These are phyloP conservation scores for Zalaria obscura DNA, from an alignment of 2,329 filamentous ascomycete genomes.

Conservation along the genomic window DNA sequence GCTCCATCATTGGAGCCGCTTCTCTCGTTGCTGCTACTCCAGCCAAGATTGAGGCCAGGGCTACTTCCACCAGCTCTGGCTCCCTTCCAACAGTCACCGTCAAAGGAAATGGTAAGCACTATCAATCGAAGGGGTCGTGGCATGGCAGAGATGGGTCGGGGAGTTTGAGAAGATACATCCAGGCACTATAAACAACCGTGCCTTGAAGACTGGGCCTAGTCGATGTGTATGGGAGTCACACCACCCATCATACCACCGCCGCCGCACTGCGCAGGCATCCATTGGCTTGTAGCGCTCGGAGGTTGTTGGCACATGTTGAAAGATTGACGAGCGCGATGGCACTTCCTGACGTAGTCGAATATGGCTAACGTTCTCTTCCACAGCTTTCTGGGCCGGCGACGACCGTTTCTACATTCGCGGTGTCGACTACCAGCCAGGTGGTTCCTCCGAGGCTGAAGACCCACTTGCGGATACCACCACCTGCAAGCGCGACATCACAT, in stretches of 20 bases:
- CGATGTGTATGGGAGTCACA: too few relatives aligned
- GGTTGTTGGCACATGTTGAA: too few relatives aligned
- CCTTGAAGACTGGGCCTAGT: too few relatives aligned
- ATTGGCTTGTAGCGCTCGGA: too few relatives aligned
- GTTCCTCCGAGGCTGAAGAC: slow-evolving; percentile 49
- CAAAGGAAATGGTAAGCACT: slow-evolving; percentile 43
- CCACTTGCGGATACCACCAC: slow-evolving; percentile 56
- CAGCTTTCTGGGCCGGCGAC: slow-evolving; percentile 48
- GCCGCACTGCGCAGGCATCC: too few relatives aligned
- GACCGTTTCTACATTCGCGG: slow-evolving; percentile 47
- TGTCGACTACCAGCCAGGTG: slow-evolving; percentile 41
- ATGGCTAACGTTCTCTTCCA: slow-evolving; percentile 10
- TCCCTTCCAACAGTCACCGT: slow-evolving; percentile 43
- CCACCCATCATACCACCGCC: too few relatives aligned
- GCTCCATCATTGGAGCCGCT: slow-evolving; percentile 26
- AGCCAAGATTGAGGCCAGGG: slow-evolving; percentile 16
- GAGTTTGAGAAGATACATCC: too few relatives aligned
- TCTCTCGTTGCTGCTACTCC: slow-evolving; percentile 30
- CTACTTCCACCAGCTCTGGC: slow-evolving; percentile 24
- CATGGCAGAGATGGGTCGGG: too few relatives aligned
- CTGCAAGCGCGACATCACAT: slow-evolving; percentile 66
- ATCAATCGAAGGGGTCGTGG: too few relatives aligned
- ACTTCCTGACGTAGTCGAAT: not conserved
- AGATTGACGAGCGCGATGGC: too few relatives aligned
- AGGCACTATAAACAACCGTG: too few relatives aligned